phyloP scores from a whole-genome alignment of 306 rosid species.

The Cajanus cajan region DNA sequence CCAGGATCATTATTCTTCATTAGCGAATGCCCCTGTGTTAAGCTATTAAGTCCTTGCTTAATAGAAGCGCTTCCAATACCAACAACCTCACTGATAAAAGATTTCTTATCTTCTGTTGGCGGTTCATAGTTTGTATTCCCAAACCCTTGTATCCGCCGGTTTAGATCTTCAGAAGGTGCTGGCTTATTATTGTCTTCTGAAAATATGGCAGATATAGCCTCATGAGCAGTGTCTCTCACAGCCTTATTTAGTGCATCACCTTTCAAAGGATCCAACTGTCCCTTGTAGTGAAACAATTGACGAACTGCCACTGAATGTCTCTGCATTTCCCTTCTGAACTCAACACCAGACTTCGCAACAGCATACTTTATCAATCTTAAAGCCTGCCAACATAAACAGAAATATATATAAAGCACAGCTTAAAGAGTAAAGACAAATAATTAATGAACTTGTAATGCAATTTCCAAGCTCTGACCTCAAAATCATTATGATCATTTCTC shows the following conservation, averaged over 20 bases:
- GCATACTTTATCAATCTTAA: conserved; percentile 86
- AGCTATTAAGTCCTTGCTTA: conserved; percentile 84
- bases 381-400: conserved; percentile 53
- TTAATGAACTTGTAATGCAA: background rate
- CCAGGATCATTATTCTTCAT: conserved; percentile 72
- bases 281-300: conserved; percentile 87
- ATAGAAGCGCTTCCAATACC: conserved; percentile 96
- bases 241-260: conserved; percentile 95
- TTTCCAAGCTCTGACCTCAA: background rate
- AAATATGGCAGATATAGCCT: conserved; percentile 76
- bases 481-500: conserved; percentile 19
- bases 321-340: conserved; percentile 98
- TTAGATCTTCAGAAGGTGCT: conserved; percentile 75
- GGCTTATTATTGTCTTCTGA: conserved; percentile 80
- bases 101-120: conserved; percentile 68
- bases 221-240: conserved; percentile 91
- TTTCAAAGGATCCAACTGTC: conserved; percentile 86
- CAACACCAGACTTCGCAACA: conserved; percentile 92
- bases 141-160: conserved; percentile 91
- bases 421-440: conserved; percentile 4
- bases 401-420: conserved; percentile 13
- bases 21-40: conserved; percentile 73
- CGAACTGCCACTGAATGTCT: conserved; percentile 91
- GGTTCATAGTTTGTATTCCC: conserved; percentile 76
- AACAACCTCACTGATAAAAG: conserved; percentile 95